Conservation (phyloP, 352 stramenopile species). For the Globisporangium okanoganense region DNA sequence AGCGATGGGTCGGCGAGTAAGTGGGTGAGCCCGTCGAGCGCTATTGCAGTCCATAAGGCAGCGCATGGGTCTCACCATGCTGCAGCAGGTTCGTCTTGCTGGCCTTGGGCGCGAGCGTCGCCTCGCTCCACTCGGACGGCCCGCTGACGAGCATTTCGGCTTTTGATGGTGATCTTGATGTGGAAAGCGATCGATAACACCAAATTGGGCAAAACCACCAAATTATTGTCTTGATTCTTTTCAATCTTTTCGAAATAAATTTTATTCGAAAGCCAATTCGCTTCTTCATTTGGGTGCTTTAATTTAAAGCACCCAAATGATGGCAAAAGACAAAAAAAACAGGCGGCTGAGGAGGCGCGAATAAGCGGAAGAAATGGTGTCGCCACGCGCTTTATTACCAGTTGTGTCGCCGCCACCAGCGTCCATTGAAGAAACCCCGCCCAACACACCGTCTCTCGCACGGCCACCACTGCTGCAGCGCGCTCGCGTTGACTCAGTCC, state of each 20-base stretch:
- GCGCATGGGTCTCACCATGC: conserved; percentile 19
- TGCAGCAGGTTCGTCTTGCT: conserved; percentile 38
- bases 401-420: not conserved
- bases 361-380: conserved; percentile 7
- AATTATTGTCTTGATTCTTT: not conserved
- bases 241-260: not conserved
- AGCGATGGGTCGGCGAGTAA: no score
- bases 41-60: not conserved
- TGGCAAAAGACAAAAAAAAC: no score
- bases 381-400: not conserved
- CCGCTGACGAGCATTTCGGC: conserved; percentile 42
- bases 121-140: conserved; percentile 37
- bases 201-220: no score
- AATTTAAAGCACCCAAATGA: no score
- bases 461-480: not conserved
- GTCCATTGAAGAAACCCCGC: not conserved
- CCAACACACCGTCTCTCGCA: not conserved
- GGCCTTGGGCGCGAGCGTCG: conserved; percentile 21
- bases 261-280: no score
- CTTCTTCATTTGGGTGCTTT: no score
- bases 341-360: no score
- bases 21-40: not conserved
- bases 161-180: not conserved
- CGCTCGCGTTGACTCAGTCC: not conserved
- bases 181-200: no score